Evolutionary conservation across 2,329 filamentous ascomycete species (phyloP).

Genomic region (Verticillium nubilum): DNA sequence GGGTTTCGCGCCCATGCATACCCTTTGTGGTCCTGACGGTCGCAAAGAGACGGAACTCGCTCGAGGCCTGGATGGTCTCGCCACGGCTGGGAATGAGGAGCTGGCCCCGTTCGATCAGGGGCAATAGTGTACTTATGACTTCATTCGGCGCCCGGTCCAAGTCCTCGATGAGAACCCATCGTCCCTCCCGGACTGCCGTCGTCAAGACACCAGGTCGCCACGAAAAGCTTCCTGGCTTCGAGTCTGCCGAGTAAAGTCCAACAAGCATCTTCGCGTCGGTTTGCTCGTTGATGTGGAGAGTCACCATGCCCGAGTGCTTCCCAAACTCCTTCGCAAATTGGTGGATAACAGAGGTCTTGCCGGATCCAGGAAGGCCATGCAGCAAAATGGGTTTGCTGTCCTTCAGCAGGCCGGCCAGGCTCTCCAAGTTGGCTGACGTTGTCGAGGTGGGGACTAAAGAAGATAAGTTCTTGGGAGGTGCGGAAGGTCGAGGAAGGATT

Average conservation of each 20-base stretch:
- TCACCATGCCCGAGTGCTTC: conserved; percentile 79
- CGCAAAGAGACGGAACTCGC: conserved; percentile 85
- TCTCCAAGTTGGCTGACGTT: conserved; percentile 65
- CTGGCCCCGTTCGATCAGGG: conserved; percentile 88
- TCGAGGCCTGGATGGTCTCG: conserved; percentile 75
- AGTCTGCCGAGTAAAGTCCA: conserved; percentile 87
- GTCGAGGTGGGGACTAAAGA: conserved; percentile 66
- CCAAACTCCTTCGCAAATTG: conserved; percentile 77
- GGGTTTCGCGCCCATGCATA: conserved; percentile 58
- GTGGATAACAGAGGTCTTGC: conserved; percentile 83
- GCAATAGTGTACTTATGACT: conserved; percentile 86
- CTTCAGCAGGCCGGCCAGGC: conserved; percentile 63
- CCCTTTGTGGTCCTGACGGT: conserved; percentile 77
- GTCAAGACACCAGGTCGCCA: conserved; percentile 93
- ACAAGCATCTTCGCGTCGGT: conserved; percentile 96
- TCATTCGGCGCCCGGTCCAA: conserved; percentile 92
- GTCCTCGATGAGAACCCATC: conserved; percentile 97
- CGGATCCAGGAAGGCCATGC: conserved; percentile 76
- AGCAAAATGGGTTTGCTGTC: conserved; percentile 69
- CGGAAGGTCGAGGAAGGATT: conserved; percentile 60
- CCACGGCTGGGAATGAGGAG: conserved; percentile 84
- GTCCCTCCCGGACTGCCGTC: conserved; percentile 85
- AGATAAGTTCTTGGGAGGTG: conserved; percentile 31
- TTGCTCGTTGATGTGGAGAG: conserved; percentile 94
- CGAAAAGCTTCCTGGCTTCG: conserved; percentile 79